Evolutionary conservation across 2,329 filamentous ascomycete species (phyloP), one percentile per base, ranked within the genome.

Genomic region (Leptodontidium sp.): DNA sequence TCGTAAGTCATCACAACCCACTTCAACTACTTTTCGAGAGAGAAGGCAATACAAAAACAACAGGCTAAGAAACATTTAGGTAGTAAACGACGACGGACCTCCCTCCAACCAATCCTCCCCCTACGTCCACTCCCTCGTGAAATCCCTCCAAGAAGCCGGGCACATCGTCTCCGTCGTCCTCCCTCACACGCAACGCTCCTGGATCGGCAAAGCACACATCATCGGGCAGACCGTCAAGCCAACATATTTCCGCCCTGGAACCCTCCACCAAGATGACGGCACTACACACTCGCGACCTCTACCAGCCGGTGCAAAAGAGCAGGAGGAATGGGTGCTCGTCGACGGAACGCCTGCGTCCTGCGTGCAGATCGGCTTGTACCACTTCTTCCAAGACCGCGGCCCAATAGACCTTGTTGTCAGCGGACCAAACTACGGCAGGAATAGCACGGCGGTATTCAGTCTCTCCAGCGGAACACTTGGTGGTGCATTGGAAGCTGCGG

Each of bases 141-240:
- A 88, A 70, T 86, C 87, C 64, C 89, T 96, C 62, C 89, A 93
- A 79, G 81, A 84, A 67, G 89, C 91, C 40, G 94, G 94, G 8
- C 95, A 98, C 81, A 86, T 84, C n/a, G 93, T 98, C 70, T 97
- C 93, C 8, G 94, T 99, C 61, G 91, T 96, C 72, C 88, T 99
- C 15, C 96, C 96, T 1, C 89, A 98, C 79, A 91, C 90, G 7
- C 96, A 99, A 82, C 90, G 95, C 71, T 97, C 94, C 67, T 99
- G 96, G 96, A 98, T 99, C 77, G 94, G 94, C 75, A 99, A 99
- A 84, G 96, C 96, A 2, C 96, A 98, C 81, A 92, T 98, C 77
- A 94, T 98, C 76, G 94, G 94, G 67, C 91, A 95, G 79, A 92
- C 92, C 11, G 88, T 97, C 70, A 93, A 91, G 78, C 94, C 94